phyloP scores from a whole-genome alignment of 1,284 basidiomycete species.

The Cronartium quercuum region DNA sequence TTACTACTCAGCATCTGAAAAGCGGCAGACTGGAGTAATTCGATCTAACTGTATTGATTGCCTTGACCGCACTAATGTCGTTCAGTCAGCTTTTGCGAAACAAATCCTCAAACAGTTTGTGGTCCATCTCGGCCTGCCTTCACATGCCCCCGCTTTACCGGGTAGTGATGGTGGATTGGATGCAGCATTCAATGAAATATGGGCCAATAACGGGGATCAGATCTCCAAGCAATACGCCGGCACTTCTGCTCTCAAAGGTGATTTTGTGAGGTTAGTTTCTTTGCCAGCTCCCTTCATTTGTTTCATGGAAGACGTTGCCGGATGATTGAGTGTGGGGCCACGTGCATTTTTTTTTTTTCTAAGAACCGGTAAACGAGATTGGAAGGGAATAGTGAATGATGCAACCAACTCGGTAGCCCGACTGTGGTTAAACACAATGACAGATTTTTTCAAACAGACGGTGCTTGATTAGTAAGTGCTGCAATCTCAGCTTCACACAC shows the following conservation, averaged over 20 bases:
- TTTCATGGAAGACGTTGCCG: background rate
- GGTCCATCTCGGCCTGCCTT: conserved; percentile 5
- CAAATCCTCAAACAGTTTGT: conserved; percentile 42
- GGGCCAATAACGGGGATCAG: conserved; percentile 92
- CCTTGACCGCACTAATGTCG: conserved; percentile 71
- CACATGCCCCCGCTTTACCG: background rate
- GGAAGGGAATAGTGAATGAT: conserved; percentile 82
- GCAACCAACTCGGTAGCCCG: conserved; percentile 84
- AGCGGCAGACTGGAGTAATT: conserved; percentile 41
- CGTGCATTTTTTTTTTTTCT: background rate
- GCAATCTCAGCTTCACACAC: conserved; percentile 40
- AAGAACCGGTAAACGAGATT: conserved; percentile 86
- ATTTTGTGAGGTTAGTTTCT: conserved; percentile 68
- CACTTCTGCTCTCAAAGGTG: conserved; percentile 92
- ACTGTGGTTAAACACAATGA: conserved; percentile 55
- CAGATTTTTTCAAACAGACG: conserved; percentile 87
- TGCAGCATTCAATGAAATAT: conserved; percentile 63
- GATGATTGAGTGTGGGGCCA: background rate
- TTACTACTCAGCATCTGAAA: conserved; percentile 2
- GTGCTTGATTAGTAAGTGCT: conserved; percentile 46
- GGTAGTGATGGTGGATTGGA: conserved; percentile 9
- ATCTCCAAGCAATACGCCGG: conserved; percentile 79
- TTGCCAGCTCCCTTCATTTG: background rate
- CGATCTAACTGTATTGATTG: conserved; percentile 85
- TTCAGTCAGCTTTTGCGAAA: conserved; percentile 50